Evolutionary conservation across 169 alveolate species (phyloP), one percentile per base, ranked within the genome.

Genomic region (Plasmodium gonderi): DNA sequence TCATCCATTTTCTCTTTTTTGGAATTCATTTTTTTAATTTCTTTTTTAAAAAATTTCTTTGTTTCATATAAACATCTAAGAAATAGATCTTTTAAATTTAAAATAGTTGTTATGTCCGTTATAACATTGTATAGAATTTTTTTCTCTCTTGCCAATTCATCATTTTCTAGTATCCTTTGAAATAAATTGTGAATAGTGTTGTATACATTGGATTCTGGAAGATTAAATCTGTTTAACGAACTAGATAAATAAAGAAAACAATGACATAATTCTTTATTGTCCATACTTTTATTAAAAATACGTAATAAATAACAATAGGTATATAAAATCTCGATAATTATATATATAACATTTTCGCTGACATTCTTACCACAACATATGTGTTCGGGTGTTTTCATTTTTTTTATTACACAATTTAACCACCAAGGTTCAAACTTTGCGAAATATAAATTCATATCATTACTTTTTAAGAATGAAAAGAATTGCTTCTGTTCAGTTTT

Each of bases 401-500:
- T 85, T 54, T 85, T 85, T 14, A 85, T 85, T 9, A 85, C 92
- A 75, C 92, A 85, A 9, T 85, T 42, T 36, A 85, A 64, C 92
- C 92, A 85, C 92, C 92, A 85, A 0, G 92, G 92, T 51, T 74
- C 74, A 77, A 42, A 85, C 20, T 42, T 36, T n/a, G 44, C 72
- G 33, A 85, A 20, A 29, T 85, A 75, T 23, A 44, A 64, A 23
- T 74, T 85, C 92, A 85, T 74, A 78, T 85, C 92, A 45, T 85
- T 75, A 64, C 68, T 85, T 68, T 85, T 85, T 85, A 85, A 44
- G 47, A 85, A 85, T 17, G 92, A 85, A 29, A 85, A 85, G 44
- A 85, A 85, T 78, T 85, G 92, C 65, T 85, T 85, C 47, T 85
- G 77, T 75, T 85, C 92, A 9, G 77, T 85, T 85, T 85, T 44